A percentile compares a stretch with the other conserved stretches of the same genome.
These are phyloP conservation scores for Lavandula angustifolia DNA, from an alignment of 257 asterid species.

Conservation along the genomic window DNA sequence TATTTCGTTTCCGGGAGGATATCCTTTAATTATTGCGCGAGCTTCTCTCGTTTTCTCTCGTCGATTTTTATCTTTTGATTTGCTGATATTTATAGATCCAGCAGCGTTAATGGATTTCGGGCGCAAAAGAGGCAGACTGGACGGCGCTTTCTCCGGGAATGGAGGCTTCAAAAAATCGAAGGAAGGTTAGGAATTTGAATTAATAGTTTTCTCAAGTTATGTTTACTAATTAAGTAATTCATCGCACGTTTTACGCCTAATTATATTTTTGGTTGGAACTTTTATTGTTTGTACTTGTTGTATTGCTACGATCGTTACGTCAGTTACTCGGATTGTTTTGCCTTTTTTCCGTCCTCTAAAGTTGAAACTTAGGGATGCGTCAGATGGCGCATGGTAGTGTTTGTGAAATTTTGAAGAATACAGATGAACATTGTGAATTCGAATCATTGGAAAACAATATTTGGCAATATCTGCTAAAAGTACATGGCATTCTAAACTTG, in stretches of 20 bases:
- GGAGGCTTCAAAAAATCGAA: constrained; percentile 44
- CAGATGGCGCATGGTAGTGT: neutral
- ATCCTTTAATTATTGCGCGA: neutral
- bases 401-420: constrained; percentile 6
- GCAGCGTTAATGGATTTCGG: constrained; percentile 41
- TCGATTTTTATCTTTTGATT: neutral
- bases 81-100: constrained; percentile 11
- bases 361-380: neutral
- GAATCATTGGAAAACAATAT: neutral
- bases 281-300: neutral
- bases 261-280: neutral
- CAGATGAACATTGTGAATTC: neutral
- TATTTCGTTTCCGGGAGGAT: neutral
- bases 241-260: neutral
- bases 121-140: constrained; percentile 47
- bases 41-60: neutral
- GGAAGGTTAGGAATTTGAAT: constrained; percentile 41
- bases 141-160: constrained; percentile 35
- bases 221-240: neutral
- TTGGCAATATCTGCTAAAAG: neutral
- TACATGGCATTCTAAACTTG: neutral
- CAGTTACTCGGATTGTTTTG: neutral
- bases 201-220: neutral
- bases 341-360: neutral
- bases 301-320: neutral